Conservation (phyloP, 306 rosid genomes). For the Ochetophila trinervis region DNA sequence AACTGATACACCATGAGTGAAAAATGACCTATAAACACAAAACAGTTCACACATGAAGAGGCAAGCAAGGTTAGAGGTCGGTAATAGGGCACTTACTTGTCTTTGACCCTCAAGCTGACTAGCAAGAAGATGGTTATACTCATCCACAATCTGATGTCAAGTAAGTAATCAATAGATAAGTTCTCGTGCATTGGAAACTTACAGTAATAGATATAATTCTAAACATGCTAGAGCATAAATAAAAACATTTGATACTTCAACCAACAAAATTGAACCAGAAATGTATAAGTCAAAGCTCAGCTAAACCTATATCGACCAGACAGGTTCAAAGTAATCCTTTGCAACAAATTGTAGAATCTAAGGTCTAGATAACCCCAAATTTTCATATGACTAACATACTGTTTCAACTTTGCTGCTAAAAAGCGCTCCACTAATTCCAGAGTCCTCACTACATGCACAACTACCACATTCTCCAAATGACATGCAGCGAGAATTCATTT, state of each 20-base stretch:
- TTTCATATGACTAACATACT: slow-evolving; percentile 41
- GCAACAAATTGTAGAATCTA: slow-evolving; percentile 11
- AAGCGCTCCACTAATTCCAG: slow-evolving; percentile 73
- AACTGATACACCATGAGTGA: not conserved
- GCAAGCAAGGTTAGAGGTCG: not conserved
- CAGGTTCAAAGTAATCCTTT: slow-evolving; percentile 17
- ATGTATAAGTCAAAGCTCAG: not conserved
- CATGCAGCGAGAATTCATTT: slow-evolving; percentile 45
- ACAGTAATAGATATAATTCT: slow-evolving; percentile 1
- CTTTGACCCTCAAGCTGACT: slow-evolving; percentile 89
- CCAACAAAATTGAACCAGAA: slow-evolving; percentile 7
- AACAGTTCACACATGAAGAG: not conserved
- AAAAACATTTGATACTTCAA: not conserved
- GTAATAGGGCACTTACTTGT: slow-evolving; percentile 50
- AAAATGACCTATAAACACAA: not conserved
- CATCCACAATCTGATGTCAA: slow-evolving; percentile 75
- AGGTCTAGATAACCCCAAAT: slow-evolving; percentile 1
- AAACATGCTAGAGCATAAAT: slow-evolving; percentile 17
- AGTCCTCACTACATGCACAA: slow-evolving; percentile 63
- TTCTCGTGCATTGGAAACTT: slow-evolving; percentile 9
- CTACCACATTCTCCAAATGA: slow-evolving; percentile 62
- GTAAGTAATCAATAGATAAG: slow-evolving; percentile 28
- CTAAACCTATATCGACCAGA: not conserved
- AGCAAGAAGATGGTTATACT: slow-evolving; percentile 83
- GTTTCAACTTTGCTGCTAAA: slow-evolving; percentile 87